These are phyloP conservation scores for Diaporthe velutina DNA, from an alignment of 2,329 filamentous ascomycete species.

Conservation along the genomic window DNA sequence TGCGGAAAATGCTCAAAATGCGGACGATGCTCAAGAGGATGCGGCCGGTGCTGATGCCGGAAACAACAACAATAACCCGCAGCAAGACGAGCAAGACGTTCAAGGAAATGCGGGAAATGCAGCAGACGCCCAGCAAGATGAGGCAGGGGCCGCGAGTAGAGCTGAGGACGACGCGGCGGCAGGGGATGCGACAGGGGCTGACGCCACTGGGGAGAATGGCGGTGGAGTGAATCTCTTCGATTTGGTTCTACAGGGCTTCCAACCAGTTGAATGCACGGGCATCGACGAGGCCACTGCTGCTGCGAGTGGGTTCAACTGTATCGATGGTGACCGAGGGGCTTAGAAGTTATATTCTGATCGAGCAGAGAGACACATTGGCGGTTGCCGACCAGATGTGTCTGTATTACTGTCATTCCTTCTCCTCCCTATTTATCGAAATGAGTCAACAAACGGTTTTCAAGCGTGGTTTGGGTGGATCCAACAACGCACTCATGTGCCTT, in stretches of 20 bases:
- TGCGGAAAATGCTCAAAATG: background rate
- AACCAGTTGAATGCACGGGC: background rate
- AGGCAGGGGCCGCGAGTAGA: background rate
- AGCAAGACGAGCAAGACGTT: background rate
- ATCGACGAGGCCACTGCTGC: background rate
- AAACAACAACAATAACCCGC: background rate
- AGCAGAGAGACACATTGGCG: too few relatives aligned
- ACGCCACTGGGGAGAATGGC: background rate
- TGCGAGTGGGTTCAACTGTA: background rate
- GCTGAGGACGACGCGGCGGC: too few relatives aligned
- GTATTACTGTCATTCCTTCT: too few relatives aligned
- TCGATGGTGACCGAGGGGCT: background rate
- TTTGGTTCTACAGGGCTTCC: background rate
- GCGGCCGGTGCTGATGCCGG: background rate
- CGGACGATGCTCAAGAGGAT: background rate
- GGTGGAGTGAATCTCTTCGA: background rate
- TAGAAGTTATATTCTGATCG: background rate
- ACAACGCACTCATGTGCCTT: too few relatives aligned
- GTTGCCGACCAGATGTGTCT: too few relatives aligned
- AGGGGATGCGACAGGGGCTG: background rate
- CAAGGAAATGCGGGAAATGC: background rate
- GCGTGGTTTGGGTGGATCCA: too few relatives aligned
- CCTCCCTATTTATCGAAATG: too few relatives aligned
- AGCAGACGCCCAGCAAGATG: background rate
- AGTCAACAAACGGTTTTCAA: too few relatives aligned